Percentiles rank a stretch among this genome's conserved stretches.
Conservation (phyloP, 2,329 filamentous ascomycete species). For the Akanthomyces lecanii region DNA sequence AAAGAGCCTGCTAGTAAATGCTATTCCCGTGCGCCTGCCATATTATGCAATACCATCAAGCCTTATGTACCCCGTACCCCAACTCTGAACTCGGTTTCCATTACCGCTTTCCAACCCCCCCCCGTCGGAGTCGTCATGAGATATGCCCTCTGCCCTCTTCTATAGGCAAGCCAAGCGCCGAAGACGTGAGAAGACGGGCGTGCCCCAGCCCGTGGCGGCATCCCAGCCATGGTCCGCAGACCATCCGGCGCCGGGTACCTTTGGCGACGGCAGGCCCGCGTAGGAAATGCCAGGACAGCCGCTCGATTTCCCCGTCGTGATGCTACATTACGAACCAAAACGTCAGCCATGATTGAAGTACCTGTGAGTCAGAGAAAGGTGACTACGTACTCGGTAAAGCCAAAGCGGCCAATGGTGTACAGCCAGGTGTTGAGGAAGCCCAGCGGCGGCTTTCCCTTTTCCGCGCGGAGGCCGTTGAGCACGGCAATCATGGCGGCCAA, state of each 20-base stretch:
- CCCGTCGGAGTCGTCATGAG: neutral
- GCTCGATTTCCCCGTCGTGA: slow-evolving; percentile 30
- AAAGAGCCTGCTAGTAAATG: neutral
- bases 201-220: slow-evolving; percentile 40
- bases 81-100: neutral
- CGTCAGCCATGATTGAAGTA: too few species aligned
- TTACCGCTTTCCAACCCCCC: neutral
- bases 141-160: too few species aligned
- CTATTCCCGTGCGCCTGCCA: neutral
- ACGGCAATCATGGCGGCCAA: slow-evolving; percentile 60
- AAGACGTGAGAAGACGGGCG: slow-evolving; percentile 40
- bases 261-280: slow-evolving; percentile 25
- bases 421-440: slow-evolving; percentile 62
- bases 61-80: too few species aligned
- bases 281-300: slow-evolving; percentile 31
- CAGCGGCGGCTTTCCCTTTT: slow-evolving; percentile 47
- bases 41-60: neutral
- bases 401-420: slow-evolving; percentile 36
- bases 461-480: slow-evolving; percentile 59
- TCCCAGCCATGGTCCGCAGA: slow-evolving; percentile 33
- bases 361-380: too few species aligned
- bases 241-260: slow-evolving; percentile 27
- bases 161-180: slow-evolving; percentile 1
- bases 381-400: slow-evolving; percentile 33
- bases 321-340: slow-evolving; percentile 23